Base-by-base conservation (phyloP, 2,329 filamentous ascomycete genomes). In the Elsinoe perseae region DNA sequence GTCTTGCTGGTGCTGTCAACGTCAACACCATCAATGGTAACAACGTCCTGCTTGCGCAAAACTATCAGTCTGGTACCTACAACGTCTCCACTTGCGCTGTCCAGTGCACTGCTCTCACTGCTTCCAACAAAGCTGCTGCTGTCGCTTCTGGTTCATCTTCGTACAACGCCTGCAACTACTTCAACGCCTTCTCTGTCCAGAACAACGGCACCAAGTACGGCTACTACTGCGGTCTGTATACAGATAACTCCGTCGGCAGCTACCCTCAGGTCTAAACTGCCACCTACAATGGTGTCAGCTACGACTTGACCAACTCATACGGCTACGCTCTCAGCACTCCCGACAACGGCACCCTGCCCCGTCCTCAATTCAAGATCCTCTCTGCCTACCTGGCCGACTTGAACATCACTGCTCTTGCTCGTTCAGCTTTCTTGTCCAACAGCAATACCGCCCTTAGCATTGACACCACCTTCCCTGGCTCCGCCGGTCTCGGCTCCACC, bases 151-250 rank as follows among this genome's bases (percentile, higher is more conserved):
- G 25, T 8, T 18, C 40, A 10, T 54, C 34, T 28, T 48, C 44
- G n/a, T 14, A 34, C 20, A 38, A 10, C 1, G 42, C 58, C n/a
- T 60, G 58, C 58, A 58, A 56, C 40, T 60, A 48, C 65, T 69
- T 72, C 60, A 69, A 68, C 23, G 62, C 66, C 0, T 72, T 68
- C 56, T 59, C 71, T 46, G 54, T 69, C 9, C 61, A 64, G 40
- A 64, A 63, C 60, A 69, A 72, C 55, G 66, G 66, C 8, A 43
- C 57, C 18, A 61, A 65, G 1, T 57, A 67, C 28, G 66, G 69
- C 12, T 67, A 68, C 28, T 66, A 68, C 46, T 73, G 70, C 57
- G 61, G 65, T 27, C 53, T 73, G 32, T 73, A 70, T 61, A 20
- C 55, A 14, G 28, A 30, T 20, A n/a, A 10, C 28, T 14, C 28